These are phyloP conservation scores for Fraxinus excelsior DNA, from an alignment of 257 asterid species.

Conservation along the genomic window DNA sequence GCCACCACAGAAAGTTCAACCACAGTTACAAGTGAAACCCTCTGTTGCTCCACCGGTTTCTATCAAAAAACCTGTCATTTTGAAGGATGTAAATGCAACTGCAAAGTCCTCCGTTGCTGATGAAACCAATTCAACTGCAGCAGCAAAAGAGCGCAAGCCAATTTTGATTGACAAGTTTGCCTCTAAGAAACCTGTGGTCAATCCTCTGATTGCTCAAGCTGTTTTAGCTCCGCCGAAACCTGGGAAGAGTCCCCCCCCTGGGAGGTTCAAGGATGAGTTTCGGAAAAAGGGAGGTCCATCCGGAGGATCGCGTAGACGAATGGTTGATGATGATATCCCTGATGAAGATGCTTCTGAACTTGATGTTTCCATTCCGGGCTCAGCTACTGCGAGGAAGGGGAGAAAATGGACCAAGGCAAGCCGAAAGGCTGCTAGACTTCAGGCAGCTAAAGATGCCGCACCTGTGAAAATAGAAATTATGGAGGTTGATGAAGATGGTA, in stretches of 20 bases:
- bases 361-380: slow-evolving; percentile 74
- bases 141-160: slow-evolving; percentile 73
- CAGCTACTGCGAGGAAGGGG: slow-evolving; percentile 69
- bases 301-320: slow-evolving; percentile 70
- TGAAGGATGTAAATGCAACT: slow-evolving; percentile 80
- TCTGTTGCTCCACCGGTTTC: slow-evolving; percentile 72
- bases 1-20: slow-evolving; percentile 63
- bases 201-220: slow-evolving; percentile 75
- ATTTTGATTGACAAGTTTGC: slow-evolving; percentile 95
- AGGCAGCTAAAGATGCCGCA: slow-evolving; percentile 91
- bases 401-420: slow-evolving; percentile 99
- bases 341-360: slow-evolving; percentile 78
- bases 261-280: slow-evolving; percentile 66
- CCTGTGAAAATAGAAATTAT: slow-evolving; percentile 86
- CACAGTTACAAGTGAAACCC: slow-evolving; percentile 70
- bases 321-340: slow-evolving; percentile 37
- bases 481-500: slow-evolving; percentile 95
- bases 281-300: slow-evolving; percentile 63
- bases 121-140: slow-evolving; percentile 43
- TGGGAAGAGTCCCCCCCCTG: slow-evolving; percentile 58
- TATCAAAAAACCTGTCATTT: slow-evolving; percentile 66
- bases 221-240: slow-evolving; percentile 83
- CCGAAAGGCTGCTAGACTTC: slow-evolving; percentile 91
- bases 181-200: slow-evolving; percentile 75
- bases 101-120: slow-evolving; percentile 45